Evolutionary conservation across 2,329 filamentous ascomycete genomes (phyloP), one percentile per base, ranked within the genome.

Genomic region (Colletotrichum nymphaeae): DNA sequence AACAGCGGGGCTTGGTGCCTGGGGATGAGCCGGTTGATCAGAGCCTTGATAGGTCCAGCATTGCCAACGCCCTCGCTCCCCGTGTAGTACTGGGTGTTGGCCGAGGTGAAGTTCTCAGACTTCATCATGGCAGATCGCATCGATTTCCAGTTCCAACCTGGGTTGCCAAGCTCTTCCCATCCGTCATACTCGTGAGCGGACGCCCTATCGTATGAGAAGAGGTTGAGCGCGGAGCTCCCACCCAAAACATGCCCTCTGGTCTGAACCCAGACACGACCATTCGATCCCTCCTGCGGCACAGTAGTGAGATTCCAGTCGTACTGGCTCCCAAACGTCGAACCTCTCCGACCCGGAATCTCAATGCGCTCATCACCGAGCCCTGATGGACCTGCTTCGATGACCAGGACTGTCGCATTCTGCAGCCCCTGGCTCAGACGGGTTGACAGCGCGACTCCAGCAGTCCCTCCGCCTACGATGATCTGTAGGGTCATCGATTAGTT

Each of bases 191-290:
- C 80, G 46, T 74, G 75, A 3, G 75, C 75, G 16, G 77, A 75
- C 4, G 79, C 80, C 7, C 81, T 75, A 66, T 82, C 79, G 69
- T 79, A 82, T 14, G 78, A 78, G 78, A 82, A 80, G 24, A 86
- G 83, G 73, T 88, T 88, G 30, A 88, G 72, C 0, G 84, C 81
- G 12, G 81, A 84, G 46, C 81, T 84, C 5, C 86, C 86, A 9
- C 86, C 86, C 0, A 88, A 80, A 1, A 86, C 83, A 57, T 85
- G 84, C 7, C 85, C 86, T 14, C 85, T 80, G 4, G 81, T 81
- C 56, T 84, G 82, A 4, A 78, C 67, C 28, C 86, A 82, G 5
- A 79, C 74, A 4, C 84, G 81, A 5, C 79, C 78, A 24, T 83
- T 80, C 1, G 86, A 80, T n/a, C 78, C 75, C 0, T 79, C 73